Evolutionary conservation across 306 rosid genomes (phyloP).

Genomic region (Benincasa hispida): DNA sequence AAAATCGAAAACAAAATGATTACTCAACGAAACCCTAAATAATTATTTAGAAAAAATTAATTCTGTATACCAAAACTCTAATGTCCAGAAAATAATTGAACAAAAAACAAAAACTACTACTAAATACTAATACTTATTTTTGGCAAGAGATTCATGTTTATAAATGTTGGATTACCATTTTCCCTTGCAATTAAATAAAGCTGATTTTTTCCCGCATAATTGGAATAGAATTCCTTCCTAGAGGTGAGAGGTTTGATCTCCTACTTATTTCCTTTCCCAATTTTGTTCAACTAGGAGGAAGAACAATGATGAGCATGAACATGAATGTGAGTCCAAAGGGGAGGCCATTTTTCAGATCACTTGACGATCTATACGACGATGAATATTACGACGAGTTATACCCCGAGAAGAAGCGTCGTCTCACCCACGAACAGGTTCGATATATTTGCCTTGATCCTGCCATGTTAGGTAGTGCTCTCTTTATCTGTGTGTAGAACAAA

Average conservation of each 20-base stretch:
- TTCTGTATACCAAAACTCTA: not conserved
- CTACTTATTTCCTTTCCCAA: not conserved
- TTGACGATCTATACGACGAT: conserved; percentile 69
- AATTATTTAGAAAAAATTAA: not conserved
- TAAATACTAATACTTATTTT: not conserved
- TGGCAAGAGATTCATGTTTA: not conserved
- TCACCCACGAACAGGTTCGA: conserved; percentile 67
- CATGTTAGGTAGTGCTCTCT: not conserved
- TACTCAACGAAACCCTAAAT: not conserved
- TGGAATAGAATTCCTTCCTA: no score
- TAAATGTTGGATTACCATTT: not conserved
- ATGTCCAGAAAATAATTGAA: not conserved
- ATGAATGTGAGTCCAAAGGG: conserved; percentile 58
- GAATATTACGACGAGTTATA: conserved; percentile 83
- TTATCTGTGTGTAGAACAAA: not conserved
- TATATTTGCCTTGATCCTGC: not conserved
- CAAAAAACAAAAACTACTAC: not conserved
- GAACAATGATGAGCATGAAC: conserved; percentile 53
- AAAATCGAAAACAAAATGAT: no score
- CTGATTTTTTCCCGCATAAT: not conserved
- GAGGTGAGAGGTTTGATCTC: no score
- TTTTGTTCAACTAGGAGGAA: conserved; percentile 20
- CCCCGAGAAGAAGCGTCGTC: conserved; percentile 97
- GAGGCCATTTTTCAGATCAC: conserved; percentile 60
- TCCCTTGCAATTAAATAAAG: not conserved